Percentiles rank a stretch among this genome's conserved stretches.
phyloP scores from a whole-genome alignment of 2,329 filamentous ascomycete species.

The Tolypocladium guangdongense region DNA sequence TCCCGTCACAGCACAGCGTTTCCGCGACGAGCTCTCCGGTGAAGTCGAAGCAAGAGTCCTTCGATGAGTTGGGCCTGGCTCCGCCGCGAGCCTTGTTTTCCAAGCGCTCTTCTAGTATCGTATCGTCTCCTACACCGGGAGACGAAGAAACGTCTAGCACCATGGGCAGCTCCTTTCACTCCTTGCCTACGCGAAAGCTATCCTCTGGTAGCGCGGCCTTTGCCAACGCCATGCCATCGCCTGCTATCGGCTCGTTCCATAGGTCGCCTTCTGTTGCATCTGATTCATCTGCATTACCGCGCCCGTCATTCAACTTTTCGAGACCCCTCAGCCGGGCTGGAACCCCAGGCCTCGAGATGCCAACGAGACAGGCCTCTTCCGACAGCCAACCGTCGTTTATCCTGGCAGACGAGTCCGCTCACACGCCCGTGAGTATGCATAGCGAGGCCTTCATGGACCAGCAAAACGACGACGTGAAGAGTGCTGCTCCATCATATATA shows the following conservation, averaged over 20 bases:
- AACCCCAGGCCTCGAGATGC: conserved; percentile 45
- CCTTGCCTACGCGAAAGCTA: conserved; percentile 63
- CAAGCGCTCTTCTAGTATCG: conserved; percentile 46
- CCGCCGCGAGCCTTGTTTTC: conserved; percentile 39
- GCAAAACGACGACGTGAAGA: conserved; percentile 30
- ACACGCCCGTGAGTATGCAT: conserved; percentile 62
- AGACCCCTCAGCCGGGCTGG: conserved; percentile 71
- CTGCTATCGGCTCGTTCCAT: conserved; percentile 48
- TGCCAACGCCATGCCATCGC: conserved; percentile 38
- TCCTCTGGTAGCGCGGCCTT: conserved; percentile 56
- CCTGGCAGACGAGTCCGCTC: conserved; percentile 51
- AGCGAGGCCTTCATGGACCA: conserved; percentile 56
- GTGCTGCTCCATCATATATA: conserved; percentile 62
- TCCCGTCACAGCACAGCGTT: conserved; percentile 21
- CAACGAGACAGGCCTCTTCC: conserved; percentile 51
- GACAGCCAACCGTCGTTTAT: conserved; percentile 57
- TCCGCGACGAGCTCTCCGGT: conserved; percentile 31
- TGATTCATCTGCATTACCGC: conserved; percentile 61
- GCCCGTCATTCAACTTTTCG: conserved; percentile 87
- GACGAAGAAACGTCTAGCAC: conserved; percentile 57
- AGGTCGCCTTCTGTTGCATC: conserved; percentile 80
- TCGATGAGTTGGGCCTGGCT: conserved; percentile 39
- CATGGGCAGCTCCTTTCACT: conserved; percentile 43
- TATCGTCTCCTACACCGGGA: conserved; percentile 53
- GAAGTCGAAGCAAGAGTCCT: conserved; percentile 31